Evolutionary conservation across 768 basidiomycete species (phyloP), one percentile per base, ranked within the genome.

Genomic region (Psilocybe cyanescens): DNA sequence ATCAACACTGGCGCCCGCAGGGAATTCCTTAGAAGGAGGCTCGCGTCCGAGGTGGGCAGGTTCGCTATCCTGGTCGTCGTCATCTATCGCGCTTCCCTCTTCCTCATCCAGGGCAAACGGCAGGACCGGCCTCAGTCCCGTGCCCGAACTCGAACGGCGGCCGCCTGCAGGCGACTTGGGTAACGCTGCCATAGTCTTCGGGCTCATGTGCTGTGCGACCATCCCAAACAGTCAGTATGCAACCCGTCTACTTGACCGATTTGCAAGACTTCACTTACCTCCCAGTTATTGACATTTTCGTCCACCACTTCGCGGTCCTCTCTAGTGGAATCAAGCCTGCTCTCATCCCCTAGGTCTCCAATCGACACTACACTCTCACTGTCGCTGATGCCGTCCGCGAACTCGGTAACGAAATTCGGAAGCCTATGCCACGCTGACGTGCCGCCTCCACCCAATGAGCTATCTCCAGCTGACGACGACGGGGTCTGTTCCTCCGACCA

Each of bases 251-350:
- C 24, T 24, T 24, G 24, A 24, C 24, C 24, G 24, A 24, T 24
- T 24, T 24, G 57, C 59, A 57, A 46, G 16, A 55, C 49, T 48
- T 49, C 44, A 57, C 88, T 72, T 65, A 95, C 95, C 90, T 96
- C 96, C 96, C 96, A 98, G 67, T 95, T 94, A 69, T 96, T 98
- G 65, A 91, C 74, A 68, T 95, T 95, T 76, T 92, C 91, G 71
- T 94, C 89, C 28, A 83, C 76, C 16, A 79, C 77, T 62, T 88
- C 89, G 45, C 82, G 80, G 52, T 89, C 87, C 59, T 88, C 87
- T 59, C 85, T 79, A 47, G 82, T 82, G 11, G 81, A 70, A 66
- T 88, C 85, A 60, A 94, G 74, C 55, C 91, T 81, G 59, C 86
- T 78, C 64, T 92, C 93, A 66, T 94, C 89, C 31, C 91, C 90